Base-by-base conservation (phyloP, 2,329 filamentous ascomycete genomes). In the Cyanodermella asteris region DNA sequence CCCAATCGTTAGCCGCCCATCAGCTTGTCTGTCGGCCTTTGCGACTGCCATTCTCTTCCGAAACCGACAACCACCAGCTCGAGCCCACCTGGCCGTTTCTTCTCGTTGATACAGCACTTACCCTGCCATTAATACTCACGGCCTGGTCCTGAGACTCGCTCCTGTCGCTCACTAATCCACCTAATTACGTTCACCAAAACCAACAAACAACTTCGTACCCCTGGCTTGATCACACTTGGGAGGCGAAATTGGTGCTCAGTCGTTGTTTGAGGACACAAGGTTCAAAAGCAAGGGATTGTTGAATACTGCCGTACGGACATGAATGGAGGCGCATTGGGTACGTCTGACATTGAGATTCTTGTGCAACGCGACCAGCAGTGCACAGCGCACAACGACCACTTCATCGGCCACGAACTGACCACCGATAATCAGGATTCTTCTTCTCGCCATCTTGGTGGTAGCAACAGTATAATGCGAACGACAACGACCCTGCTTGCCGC, bases 401-500 rank as follows among this genome's bases (percentile, higher is more conserved):
- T 13, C 11, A 9, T 21, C 7, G 5, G 14, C 6, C 11, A 21
- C 13, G 20, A 6, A 21, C 8, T 13, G 11, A 21, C 20, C 20
- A 7, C 8, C 6, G 20, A 21, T n/a, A 13, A 11, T 21, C 20
- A 21, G 20, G 20, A 9, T 12, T 11, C 11, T 11, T 13, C 13
- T 21, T 21, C 20, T 12, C 11, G 20, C 20, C 11, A 9, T 21
- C 20, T 11, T 12, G 20, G 20, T 6, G 20, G 20, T 12, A 21
- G 14, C 20, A 21, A 21, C 20, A 13, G 20, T 12, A 12, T 24
- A 9, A 5, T n/a, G n/a, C n/a, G n/a, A 16, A 14, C 16, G 12
- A 24, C 14, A 5, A 13, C 23, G n/a, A 18, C 22, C 18, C 28
- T 33, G 9, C 10, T 31, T 18, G 8, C 25, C 4, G 20, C 21